Conservation (phyloP, 192 early-diverging fungal species). For the Neocallimastix lanati region DNA sequence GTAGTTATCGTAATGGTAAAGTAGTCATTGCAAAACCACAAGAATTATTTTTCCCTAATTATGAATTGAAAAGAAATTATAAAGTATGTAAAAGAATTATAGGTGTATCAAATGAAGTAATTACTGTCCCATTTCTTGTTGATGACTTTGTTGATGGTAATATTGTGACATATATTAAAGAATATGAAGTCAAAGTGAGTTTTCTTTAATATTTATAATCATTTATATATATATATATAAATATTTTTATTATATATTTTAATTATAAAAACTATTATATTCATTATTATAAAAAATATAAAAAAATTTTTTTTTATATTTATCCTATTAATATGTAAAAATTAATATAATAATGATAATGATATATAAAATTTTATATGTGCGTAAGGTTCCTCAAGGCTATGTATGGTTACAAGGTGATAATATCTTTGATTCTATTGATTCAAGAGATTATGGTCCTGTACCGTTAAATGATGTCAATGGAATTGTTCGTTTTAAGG, state of each 20-base stretch:
- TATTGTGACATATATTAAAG: not conserved
- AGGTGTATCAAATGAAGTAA: not conserved
- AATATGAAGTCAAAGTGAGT: not conserved
- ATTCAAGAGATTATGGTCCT: conserved; percentile 76
- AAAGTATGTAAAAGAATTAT: not conserved
- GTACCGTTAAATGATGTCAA: conserved; percentile 60
- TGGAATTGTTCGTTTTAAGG: conserved; percentile 54
- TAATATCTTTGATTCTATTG: conserved; percentile 74
- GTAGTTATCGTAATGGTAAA: not conserved
- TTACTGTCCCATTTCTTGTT: not conserved
- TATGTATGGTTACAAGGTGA: conserved; percentile 87
- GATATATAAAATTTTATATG: too few species aligned
- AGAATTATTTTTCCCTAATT: not conserved
- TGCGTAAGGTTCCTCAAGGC: conserved; percentile 62
- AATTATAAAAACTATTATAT: too few species aligned
- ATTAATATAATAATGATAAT: too few species aligned
- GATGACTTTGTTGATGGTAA: not conserved
- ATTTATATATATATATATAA: not conserved
- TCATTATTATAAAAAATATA: too few species aligned
- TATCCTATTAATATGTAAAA: too few species aligned
- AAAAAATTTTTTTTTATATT: too few species aligned
- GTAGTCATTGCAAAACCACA: not conserved
- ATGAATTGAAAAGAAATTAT: not conserved
- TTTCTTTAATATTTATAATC: too few species aligned
- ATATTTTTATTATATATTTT: too few species aligned